phyloP scores from a whole-genome alignment of 2,329 filamentous ascomycete species.

The Talaromyces atroroseus region DNA sequence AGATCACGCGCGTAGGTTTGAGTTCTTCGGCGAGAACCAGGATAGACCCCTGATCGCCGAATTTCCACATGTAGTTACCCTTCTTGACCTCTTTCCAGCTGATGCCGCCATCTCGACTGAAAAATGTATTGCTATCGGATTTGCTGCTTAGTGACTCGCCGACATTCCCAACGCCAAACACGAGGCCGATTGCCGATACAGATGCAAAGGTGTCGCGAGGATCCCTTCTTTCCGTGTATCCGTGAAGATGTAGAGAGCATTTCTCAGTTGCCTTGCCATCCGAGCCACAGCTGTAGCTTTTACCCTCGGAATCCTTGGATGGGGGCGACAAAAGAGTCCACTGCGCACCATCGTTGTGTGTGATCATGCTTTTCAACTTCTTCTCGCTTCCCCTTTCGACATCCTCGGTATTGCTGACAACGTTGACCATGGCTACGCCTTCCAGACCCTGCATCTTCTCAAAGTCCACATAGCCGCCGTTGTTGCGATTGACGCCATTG shows the following conservation, averaged over 20 bases:
- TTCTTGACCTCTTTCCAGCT: slow-evolving; percentile 82
- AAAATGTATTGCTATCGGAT: slow-evolving; percentile 75
- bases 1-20: slow-evolving; percentile 60
- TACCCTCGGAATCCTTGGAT: slow-evolving; percentile 61
- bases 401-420: slow-evolving; percentile 68
- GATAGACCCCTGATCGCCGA: slow-evolving; percentile 89
- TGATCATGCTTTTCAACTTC: slow-evolving; percentile 83
- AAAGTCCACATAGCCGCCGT: slow-evolving; percentile 78
- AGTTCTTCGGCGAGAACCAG: slow-evolving; percentile 77
- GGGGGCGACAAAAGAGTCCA: slow-evolving; percentile 78
- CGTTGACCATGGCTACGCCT: slow-evolving; percentile 81
- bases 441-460: slow-evolving; percentile 92
- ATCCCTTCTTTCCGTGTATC: slow-evolving; percentile 85
- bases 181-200: slow-evolving; percentile 77
- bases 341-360: slow-evolving; percentile 89
- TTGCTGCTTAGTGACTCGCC: slow-evolving; percentile 48
- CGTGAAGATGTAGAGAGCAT: slow-evolving; percentile 88
- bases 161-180: slow-evolving; percentile 90
- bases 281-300: slow-evolving; percentile 63
- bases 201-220: slow-evolving; percentile 83
- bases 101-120: slow-evolving; percentile 85
- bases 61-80: slow-evolving; percentile 87
- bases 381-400: slow-evolving; percentile 62
- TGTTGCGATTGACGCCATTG: slow-evolving; percentile 73
- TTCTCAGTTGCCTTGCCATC: slow-evolving; percentile 51